Conservation (phyloP, 2,329 filamentous ascomycete species). For the Blastomyces gilchristii region DNA sequence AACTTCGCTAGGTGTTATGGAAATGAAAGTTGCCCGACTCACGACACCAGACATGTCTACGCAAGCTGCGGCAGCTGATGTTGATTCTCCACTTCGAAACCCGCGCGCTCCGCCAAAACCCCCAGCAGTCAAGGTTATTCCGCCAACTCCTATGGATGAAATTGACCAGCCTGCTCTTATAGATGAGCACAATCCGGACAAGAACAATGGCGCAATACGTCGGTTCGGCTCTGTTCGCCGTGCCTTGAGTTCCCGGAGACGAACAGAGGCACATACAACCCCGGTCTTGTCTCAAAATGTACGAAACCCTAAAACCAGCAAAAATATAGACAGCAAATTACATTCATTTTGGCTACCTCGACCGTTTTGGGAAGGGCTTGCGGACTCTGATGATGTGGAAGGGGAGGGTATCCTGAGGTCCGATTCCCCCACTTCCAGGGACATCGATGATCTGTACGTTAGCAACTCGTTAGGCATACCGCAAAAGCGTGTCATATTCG, state of each 20-base stretch:
- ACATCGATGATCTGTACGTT: conserved; percentile 37
- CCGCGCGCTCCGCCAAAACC: conserved; percentile 49
- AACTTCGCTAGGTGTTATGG: conserved; percentile 13
- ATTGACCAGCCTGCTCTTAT: conserved; percentile 31
- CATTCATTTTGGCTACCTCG: conserved; percentile 55
- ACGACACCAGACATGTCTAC: conserved; percentile 22
- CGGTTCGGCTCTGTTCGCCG: conserved; percentile 32
- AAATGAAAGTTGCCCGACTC: conserved; percentile 13
- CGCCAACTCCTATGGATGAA: conserved; percentile 42
- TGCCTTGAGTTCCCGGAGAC: conserved; percentile 27
- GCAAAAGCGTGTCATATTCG: conserved; percentile 36
- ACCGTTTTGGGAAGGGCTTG: conserved; percentile 52
- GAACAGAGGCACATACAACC: conserved; percentile 25
- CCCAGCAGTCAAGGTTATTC: conserved; percentile 46
- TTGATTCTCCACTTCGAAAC: conserved; percentile 51
- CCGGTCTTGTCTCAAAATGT: conserved; percentile 25
- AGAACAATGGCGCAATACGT: conserved; percentile 18
- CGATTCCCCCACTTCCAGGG: conserved; percentile 20
- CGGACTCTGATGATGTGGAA: conserved; percentile 32
- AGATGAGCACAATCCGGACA: conserved; percentile 15
- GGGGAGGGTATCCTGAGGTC: conserved; percentile 21
- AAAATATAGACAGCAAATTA: conserved; percentile 40
- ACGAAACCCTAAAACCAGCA: conserved; percentile 34
- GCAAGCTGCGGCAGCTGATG: conserved; percentile 17
- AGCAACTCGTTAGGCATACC: conserved; percentile 49